These are phyloP conservation scores for Hyphopichia burtonii DNA, from an alignment of 1,139 yeast genomes.

Conservation along the genomic window DNA sequence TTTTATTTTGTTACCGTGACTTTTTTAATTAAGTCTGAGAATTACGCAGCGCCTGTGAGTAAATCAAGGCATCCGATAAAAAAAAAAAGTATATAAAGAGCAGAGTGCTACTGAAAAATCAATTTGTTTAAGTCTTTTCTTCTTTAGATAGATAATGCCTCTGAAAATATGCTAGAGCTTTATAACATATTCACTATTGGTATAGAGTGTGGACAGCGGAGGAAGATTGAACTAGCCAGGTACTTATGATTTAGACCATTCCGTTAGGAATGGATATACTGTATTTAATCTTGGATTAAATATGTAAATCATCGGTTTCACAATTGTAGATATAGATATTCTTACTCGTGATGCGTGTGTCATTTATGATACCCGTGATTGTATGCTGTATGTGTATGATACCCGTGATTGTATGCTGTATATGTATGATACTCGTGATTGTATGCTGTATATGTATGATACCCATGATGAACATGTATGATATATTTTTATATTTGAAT, in stretches of 20 bases:
- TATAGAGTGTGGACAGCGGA: conserved; percentile 74
- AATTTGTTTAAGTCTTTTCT: conserved; percentile 8
- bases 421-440: no score
- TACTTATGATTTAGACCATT: conserved; percentile 6
- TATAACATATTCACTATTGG: conserved; percentile 37
- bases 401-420: no score
- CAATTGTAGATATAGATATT: conserved; percentile 4
- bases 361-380: no score
- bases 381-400: no score
- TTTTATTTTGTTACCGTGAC: background rate
- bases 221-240: conserved; percentile 38
- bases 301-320: conserved; percentile 7
- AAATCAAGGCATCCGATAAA: no score
- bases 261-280: conserved; percentile 4
- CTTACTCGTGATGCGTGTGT: no score
- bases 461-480: no score
- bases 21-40: background rate
- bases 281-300: conserved; percentile 3
- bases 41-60: no score
- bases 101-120: no score
- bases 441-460: no score
- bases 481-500: no score
- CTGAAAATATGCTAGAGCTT: conserved; percentile 63
- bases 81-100: conserved; percentile 1
- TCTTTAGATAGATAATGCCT: conserved; percentile 30